A percentile compares a stretch with the other conserved stretches of the same genome.
phyloP scores from a whole-genome alignment of 164 flowering plant species.

The Chloranthus sessilifolius region DNA sequence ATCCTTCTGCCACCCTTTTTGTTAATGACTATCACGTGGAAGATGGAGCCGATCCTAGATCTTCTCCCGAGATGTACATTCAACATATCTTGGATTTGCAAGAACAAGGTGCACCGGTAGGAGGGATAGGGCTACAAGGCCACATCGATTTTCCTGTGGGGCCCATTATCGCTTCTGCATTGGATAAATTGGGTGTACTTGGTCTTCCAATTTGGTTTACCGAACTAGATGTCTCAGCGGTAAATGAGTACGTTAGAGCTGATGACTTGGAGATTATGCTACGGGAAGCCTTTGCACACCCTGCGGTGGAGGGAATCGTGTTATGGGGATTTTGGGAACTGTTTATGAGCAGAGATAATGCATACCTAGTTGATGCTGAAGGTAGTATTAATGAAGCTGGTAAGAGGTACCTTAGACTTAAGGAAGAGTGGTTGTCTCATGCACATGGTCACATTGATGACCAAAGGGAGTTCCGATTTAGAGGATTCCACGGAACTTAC shows the following conservation, averaged over 20 bases:
- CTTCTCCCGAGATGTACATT: conserved; percentile 82
- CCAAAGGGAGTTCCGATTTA: conserved; percentile 53
- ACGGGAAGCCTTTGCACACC: conserved; percentile 83
- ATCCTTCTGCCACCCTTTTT: conserved; percentile 67
- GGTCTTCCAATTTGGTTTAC: conserved; percentile 98
- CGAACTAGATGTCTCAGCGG: conserved; percentile 81
- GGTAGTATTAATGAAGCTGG: conserved; percentile 87
- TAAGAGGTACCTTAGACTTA: conserved; percentile 49
- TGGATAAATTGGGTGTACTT: conserved; percentile 68
- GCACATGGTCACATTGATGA: conserved; percentile 55
- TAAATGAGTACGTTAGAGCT: conserved; percentile 75
- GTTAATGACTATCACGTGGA: conserved; percentile 93
- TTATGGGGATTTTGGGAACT: conserved; percentile 99
- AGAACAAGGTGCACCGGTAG: conserved; percentile 87
- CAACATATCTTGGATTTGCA: conserved; percentile 65
- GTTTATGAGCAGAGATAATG: conserved; percentile 78
- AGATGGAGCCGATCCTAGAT: conserved; percentile 69
- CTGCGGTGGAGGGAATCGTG: conserved; percentile 85
- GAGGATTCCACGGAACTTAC: conserved; percentile 83
- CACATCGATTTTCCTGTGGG: conserved; percentile 88
- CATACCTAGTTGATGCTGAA: conserved; percentile 84
- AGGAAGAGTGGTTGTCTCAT: conserved; percentile 70
- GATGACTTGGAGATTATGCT: conserved; percentile 96
- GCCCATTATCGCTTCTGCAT: conserved; percentile 64
- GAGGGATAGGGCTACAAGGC: conserved; percentile 89